These are phyloP conservation scores for Backusella morwellensis DNA, from an alignment of 192 early-diverging fungal species.

Conservation along the genomic window DNA sequence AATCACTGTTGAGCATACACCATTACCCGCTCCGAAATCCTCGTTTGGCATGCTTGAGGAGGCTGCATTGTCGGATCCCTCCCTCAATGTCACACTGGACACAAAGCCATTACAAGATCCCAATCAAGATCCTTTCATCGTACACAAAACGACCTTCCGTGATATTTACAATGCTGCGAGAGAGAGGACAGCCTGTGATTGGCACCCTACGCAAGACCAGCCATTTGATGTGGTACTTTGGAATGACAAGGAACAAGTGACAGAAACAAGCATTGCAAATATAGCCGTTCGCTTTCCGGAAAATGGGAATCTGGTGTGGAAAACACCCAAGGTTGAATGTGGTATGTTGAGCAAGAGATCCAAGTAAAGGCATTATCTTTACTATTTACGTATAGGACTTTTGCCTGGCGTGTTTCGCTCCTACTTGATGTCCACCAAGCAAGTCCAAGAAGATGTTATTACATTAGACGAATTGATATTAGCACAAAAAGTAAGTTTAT, in stretches of 20 bases:
- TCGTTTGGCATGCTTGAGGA: background rate
- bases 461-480: slow-evolving; percentile 41
- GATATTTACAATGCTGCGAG: slow-evolving; percentile 45
- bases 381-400: slow-evolving; percentile 31
- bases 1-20: slow-evolving; percentile 17
- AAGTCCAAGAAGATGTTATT: slow-evolving; percentile 39
- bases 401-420: slow-evolving; percentile 46
- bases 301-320: slow-evolving; percentile 36
- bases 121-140: slow-evolving; percentile 35
- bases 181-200: slow-evolving; percentile 33
- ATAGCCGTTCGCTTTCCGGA: slow-evolving; percentile 43
- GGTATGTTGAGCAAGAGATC: background rate
- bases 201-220: slow-evolving; percentile 12
- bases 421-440: slow-evolving; percentile 36
- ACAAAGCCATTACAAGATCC: slow-evolving; percentile 19
- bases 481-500: slow-evolving; percentile 41
- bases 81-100: slow-evolving; percentile 40
- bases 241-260: slow-evolving; percentile 48
- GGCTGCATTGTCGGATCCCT: background rate
- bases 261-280: slow-evolving; percentile 56
- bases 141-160: slow-evolving; percentile 57
- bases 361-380: background rate
- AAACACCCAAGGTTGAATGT: slow-evolving; percentile 42
- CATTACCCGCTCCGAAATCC: background rate
- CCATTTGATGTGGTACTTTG: slow-evolving; percentile 54